Evolutionary conservation across 768 basidiomycete species (phyloP).

Genomic region (Pleurotus eryngii): DNA sequence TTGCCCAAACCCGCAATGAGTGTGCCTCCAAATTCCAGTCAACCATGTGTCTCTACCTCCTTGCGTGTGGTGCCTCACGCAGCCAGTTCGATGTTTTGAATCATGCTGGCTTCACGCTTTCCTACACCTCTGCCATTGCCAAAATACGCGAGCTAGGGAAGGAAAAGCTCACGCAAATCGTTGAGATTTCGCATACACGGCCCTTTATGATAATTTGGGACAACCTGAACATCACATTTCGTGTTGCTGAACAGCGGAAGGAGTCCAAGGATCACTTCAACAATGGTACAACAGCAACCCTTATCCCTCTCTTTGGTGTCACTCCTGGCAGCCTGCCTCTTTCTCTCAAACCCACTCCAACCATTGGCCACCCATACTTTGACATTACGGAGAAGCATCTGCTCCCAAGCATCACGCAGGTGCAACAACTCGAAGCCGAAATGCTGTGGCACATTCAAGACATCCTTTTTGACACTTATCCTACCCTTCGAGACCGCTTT

Average conservation of each 20-base stretch:
- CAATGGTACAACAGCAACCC: slow-evolving; percentile 26
- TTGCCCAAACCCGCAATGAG: slow-evolving; percentile 18
- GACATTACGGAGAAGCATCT: not conserved
- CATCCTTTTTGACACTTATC: not conserved
- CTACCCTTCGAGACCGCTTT: not conserved
- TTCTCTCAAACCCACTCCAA: slow-evolving; percentile 1
- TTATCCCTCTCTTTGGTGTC: slow-evolving; percentile 18
- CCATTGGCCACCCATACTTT: not conserved
- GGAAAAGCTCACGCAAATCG: slow-evolving; percentile 11
- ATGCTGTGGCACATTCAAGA: slow-evolving; percentile 8
- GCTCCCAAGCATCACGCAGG: not conserved
- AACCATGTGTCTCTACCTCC: slow-evolving; percentile 20
- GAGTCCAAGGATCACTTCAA: slow-evolving; percentile 24
- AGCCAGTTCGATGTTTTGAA: slow-evolving; percentile 22
- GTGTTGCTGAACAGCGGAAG: slow-evolving; percentile 19
- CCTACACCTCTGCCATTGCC: slow-evolving; percentile 17
- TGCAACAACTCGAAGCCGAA: slow-evolving; percentile 9
- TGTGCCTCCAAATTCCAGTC: slow-evolving; percentile 7
- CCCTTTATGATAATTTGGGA: slow-evolving; percentile 24
- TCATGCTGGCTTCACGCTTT: slow-evolving; percentile 22
- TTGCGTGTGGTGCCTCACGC: slow-evolving; percentile 20
- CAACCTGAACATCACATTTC: slow-evolving; percentile 25
- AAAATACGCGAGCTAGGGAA: slow-evolving; percentile 18
- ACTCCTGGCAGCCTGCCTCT: slow-evolving; percentile 11
- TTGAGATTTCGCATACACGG: slow-evolving; percentile 1